phyloP scores from a whole-genome alignment of 78 protist genomes.

The Dictyostelium discoideum region DNA sequence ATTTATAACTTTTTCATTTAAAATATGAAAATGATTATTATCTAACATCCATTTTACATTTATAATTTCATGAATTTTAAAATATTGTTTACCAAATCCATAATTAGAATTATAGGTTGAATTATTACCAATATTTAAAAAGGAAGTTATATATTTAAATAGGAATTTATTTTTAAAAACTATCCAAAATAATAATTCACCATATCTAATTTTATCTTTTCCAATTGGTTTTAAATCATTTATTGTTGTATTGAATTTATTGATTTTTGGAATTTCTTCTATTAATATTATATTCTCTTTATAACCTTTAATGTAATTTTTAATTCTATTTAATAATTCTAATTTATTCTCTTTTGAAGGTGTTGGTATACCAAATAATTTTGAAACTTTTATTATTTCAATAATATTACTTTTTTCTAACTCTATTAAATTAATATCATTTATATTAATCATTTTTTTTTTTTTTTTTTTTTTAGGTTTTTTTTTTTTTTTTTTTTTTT shows the following conservation, averaged over 20 bases:
- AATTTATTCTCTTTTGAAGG: background rate
- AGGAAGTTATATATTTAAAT: background rate
- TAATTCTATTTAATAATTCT: background rate
- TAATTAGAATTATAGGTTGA: background rate
- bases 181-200: background rate
- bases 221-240: background rate
- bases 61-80: background rate
- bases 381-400: background rate
- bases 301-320: background rate
- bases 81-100: background rate
- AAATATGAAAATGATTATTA: background rate
- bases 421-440: background rate
- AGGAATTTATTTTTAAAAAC: background rate
- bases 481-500: too few relatives aligned
- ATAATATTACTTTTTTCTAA: background rate
- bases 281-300: background rate
- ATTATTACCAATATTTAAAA: background rate
- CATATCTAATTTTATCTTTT: background rate
- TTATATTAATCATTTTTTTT: background rate
- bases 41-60: background rate
- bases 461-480: background rate
- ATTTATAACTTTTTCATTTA: background rate
- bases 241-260: background rate
- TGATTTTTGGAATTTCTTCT: background rate
- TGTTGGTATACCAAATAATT: background rate